Conservation (phyloP, 345 rosid species). For the Eucalyptus tenuipes region DNA sequence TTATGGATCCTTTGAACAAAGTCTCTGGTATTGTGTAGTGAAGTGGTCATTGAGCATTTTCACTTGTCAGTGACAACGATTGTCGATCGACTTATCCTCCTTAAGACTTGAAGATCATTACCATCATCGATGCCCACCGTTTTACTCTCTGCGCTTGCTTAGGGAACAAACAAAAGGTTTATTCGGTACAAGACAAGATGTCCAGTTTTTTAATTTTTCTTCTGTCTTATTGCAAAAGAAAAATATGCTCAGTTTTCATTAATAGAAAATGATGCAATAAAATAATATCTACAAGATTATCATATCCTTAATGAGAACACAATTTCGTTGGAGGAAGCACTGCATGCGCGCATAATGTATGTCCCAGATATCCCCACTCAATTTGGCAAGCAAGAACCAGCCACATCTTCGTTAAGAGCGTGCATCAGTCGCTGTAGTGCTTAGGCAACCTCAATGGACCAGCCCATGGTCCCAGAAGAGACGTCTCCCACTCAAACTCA, state of each 20-base stretch:
- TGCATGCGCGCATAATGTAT: background rate
- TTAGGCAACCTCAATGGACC: background rate
- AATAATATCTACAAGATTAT: background rate
- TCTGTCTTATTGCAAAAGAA: background rate
- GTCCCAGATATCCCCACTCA: background rate
- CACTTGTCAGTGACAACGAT: background rate
- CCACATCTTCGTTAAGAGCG: background rate
- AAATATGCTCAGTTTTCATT: background rate
- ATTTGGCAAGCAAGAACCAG: background rate
- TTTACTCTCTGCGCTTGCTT: background rate
- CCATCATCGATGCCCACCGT: background rate
- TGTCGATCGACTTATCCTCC: background rate
- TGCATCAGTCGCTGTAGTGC: background rate
- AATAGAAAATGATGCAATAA: background rate
- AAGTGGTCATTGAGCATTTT: background rate
- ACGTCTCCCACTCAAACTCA: background rate
- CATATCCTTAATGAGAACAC: background rate
- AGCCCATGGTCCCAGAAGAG: background rate
- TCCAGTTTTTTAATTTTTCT: background rate
- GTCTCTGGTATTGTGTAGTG: background rate
- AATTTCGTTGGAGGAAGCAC: background rate
- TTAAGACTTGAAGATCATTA: background rate
- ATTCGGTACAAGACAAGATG: background rate
- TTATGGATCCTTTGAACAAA: background rate
- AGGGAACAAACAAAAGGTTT: background rate